These are phyloP conservation scores for Barnettozyma siamensis DNA, from an alignment of 805 yeast species.

Conservation along the genomic window DNA sequence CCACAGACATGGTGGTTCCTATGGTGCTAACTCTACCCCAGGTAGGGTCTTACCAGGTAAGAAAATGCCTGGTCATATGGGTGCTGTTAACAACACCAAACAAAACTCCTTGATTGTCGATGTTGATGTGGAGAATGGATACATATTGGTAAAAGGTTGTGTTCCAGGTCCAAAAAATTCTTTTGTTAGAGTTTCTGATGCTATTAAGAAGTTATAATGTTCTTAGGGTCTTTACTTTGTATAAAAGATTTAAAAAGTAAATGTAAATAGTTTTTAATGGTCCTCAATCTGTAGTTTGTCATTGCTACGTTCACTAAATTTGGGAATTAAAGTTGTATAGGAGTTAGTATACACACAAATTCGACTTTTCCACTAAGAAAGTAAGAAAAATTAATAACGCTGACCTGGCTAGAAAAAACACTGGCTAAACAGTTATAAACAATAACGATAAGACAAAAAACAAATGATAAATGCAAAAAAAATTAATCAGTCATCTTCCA, in stretches of 20 bases:
- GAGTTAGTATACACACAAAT: no score
- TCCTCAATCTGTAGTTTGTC: neutral
- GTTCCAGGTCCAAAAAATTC: conserved; percentile 86
- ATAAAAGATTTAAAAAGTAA: conserved; percentile 1
- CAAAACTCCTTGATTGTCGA: conserved; percentile 73
- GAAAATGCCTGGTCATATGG: conserved; percentile 98
- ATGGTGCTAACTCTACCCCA: conserved; percentile 92
- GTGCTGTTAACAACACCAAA: conserved; percentile 65
- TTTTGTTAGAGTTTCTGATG: conserved; percentile 64
- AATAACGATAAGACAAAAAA: no score
- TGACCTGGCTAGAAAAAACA: no score
- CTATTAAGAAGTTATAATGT: conserved; percentile 42
- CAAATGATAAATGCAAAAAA: no score
- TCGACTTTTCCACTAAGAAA: no score
- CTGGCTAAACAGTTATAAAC: no score
- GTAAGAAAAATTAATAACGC: no score
- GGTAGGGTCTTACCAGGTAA: conserved; percentile 95
- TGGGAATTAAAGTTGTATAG: no score
- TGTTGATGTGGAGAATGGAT: conserved; percentile 75
- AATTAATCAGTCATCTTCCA: conserved; percentile 74
- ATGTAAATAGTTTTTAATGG: neutral
- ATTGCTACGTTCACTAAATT: neutral
- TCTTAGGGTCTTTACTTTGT: neutral
- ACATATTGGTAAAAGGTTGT: conserved; percentile 79
- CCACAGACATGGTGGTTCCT: conserved; percentile 96